These are phyloP conservation scores for Phytophthora palmivora DNA, from an alignment of 352 stramenopile species.

Conservation along the genomic window DNA sequence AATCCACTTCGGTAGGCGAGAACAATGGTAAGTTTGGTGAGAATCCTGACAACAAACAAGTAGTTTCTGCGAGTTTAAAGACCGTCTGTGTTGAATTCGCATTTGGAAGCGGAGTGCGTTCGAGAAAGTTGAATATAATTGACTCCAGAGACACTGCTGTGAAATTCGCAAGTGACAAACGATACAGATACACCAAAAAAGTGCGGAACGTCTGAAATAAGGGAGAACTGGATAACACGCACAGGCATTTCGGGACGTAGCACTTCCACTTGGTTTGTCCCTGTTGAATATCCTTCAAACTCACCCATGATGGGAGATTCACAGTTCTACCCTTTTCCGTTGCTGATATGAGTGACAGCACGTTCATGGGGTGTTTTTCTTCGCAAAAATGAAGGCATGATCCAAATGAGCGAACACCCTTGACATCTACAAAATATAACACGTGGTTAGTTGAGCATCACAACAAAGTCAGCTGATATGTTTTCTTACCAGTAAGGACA, in stretches of 20 bases:
- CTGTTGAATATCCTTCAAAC: slow-evolving; percentile 74
- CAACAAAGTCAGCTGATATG: neutral
- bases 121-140: slow-evolving; percentile 62
- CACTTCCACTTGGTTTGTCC: slow-evolving; percentile 56
- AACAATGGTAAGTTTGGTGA: slow-evolving; percentile 36
- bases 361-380: slow-evolving; percentile 65
- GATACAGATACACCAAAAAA: slow-evolving; percentile 57
- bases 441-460: neutral
- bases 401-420: slow-evolving; percentile 56
- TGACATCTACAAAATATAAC: slow-evolving; percentile 49
- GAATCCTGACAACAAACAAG: slow-evolving; percentile 45
- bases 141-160: slow-evolving; percentile 44
- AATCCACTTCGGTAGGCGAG: slow-evolving; percentile 67
- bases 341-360: slow-evolving; percentile 63
- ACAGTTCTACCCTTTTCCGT: slow-evolving; percentile 51
- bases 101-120: slow-evolving; percentile 51
- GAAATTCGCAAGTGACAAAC: slow-evolving; percentile 44
- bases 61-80: slow-evolving; percentile 48
- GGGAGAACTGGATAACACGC: slow-evolving; percentile 60
- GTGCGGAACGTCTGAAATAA: slow-evolving; percentile 65
- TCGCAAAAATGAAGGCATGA: slow-evolving; percentile 75
- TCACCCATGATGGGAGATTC: slow-evolving; percentile 70
- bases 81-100: slow-evolving; percentile 38
- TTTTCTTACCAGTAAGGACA: slow-evolving; percentile 62
- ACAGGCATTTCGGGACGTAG: slow-evolving; percentile 73